Evolutionary conservation across 768 basidiomycete species (phyloP), one percentile per base, ranked within the genome.

Genomic region (Leccinum longicurvipes): DNA sequence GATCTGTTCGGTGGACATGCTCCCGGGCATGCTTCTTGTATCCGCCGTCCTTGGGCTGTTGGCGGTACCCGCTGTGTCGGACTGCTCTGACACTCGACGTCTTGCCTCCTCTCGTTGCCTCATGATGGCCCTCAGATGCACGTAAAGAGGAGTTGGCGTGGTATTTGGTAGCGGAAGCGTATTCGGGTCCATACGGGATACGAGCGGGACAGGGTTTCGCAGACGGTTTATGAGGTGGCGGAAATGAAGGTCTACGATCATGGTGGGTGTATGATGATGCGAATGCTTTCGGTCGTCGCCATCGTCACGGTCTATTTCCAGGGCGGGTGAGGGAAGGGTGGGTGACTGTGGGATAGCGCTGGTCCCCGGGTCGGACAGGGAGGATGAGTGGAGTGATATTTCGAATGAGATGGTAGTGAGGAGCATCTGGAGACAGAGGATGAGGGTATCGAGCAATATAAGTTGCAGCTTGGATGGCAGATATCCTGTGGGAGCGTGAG

Each of bases 371-470:
- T 67, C 77, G 62, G 54, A 75, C 72, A 44, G 75, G 59, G 63
- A 75, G 66, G 63, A 78, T 50, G 66, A 78, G 66, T 50, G 64
- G 15, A 72, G 53, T 28, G 67, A 83, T 69, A 76, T 68, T 66
- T 90, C 89, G 71, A 86, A 89, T 28, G 86, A 79, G 57, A 91
- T 82, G 45, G 80, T 81, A 7, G 81, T 79, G 72, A 87, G 82
- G 53, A 88, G 61, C 56, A 84, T 66, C 64, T 89, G 85, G n/a
- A 90, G 76, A 57, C 76, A 67, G 36, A 91, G 72, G 57, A 91
- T 90, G 70, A 81, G 67, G 63, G 84, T 55, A 74, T 92, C 90
- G 56, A 91, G 79, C 28, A 75, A 72, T 54, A 91, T 71, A 39
- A 92, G 78, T 56, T 86, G 84, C 19, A 79, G 56, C 68, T 77